Base-by-base conservation (phyloP, 495 filamentous ascomycete species). In the Pseudomonodictys pantanalensis region DNA sequence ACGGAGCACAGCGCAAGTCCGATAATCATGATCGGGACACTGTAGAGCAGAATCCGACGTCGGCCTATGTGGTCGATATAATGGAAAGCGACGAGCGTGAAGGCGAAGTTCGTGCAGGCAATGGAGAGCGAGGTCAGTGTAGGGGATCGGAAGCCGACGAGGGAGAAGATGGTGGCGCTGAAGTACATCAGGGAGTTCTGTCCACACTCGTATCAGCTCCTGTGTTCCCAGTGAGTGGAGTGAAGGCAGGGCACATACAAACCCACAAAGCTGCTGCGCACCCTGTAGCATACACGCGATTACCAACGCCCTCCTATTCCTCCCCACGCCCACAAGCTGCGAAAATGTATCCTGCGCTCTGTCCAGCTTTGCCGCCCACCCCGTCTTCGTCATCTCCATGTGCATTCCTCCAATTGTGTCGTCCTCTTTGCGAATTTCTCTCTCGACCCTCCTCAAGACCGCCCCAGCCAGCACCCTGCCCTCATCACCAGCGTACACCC, bases 151-250 rank as follows among this genome's bases (percentile, higher is more conserved):
- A 96, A 96, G 2, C 87, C 86, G 20, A 95, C 76, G 26, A 90
- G 74, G 10, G 84, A 78, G 70, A 97, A 97, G 28, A 97, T 90
- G 4, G 91, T 95, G 3, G 90, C 89, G 6, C 90, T 92, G 71
- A 92, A 96, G 70, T 97, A 97, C 92, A 97, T 97, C 11, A 96
- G 79, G 44, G 86, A 87, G 73, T 95, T 96, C 83, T 86, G 23
- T 24, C 12, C 17, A 17, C 20, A 25, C 42, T 62, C 39, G 50
- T 24, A 28, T 42, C 25, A 53, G 26, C n/a, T 15, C 2, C 51
- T 23, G 35, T 38, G 18, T 32, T 50, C 24, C 18, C 11, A 47
- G 28, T 3, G 10, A 15, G 17, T 47, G 59, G 12, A 30, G 39
- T 17, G 33, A 17, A 50, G 32, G 29, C 28, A 29, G n/a, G 39